Conservation (phyloP, 768 basidiomycete species). For the Tephrocybe sp. region DNA sequence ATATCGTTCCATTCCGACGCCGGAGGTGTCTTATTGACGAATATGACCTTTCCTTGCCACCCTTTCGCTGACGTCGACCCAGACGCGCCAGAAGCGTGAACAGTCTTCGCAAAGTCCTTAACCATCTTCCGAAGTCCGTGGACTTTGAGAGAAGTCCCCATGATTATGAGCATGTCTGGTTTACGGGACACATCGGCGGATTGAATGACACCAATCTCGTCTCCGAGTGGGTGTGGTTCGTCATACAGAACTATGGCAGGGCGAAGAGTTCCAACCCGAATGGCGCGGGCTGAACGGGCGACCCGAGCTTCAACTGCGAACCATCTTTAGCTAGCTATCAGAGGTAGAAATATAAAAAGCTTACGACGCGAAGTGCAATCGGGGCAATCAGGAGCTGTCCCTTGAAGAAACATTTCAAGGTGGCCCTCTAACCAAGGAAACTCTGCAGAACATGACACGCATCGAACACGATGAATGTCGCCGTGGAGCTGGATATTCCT, state of each 20-base stretch:
- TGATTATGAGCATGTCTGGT: constrained; percentile 92
- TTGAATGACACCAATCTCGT: constrained; percentile 86
- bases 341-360: constrained; percentile 26
- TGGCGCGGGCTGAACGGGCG: constrained; percentile 79
- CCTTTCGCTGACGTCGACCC: constrained; percentile 37
- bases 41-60: constrained; percentile 71
- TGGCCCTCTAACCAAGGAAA: constrained; percentile 67
- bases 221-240: constrained; percentile 88
- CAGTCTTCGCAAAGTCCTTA: constrained; percentile 87
- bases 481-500: constrained; percentile 94
- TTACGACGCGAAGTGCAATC: constrained; percentile 80
- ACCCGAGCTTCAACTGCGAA: constrained; percentile 64
- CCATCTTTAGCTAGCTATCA: constrained; percentile 6
- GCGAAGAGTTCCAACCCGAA: constrained; percentile 81
- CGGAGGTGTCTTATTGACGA: constrained; percentile 89
- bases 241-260: constrained; percentile 96
- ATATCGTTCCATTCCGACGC: constrained; percentile 85
- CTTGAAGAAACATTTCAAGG: constrained; percentile 60
- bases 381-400: constrained; percentile 80
- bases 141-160: constrained; percentile 97
- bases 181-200: constrained; percentile 69
- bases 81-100: constrained; percentile 52
- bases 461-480: constrained; percentile 88
- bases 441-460: constrained; percentile 79
- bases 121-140: constrained; percentile 92